Evolutionary conservation across 768 basidiomycete genomes (phyloP).

Genomic region (Lentinula sp.): DNA sequence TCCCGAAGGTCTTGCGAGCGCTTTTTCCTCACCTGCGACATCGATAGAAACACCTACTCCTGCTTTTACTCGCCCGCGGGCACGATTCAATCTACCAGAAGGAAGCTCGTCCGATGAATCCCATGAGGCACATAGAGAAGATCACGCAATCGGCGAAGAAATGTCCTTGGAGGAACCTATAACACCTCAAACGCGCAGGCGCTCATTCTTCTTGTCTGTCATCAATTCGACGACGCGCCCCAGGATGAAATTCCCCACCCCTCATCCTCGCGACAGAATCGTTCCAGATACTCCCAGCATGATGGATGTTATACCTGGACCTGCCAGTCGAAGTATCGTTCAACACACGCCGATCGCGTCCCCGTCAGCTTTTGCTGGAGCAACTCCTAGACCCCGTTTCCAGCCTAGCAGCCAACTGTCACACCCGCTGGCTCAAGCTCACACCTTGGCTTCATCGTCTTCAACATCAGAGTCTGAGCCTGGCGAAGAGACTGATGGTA

Average conservation of each 20-base stretch:
- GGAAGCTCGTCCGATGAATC: constrained; percentile 20
- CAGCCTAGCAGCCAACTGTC: constrained; percentile 38
- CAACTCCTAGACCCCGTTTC: constrained; percentile 56
- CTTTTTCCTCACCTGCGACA: constrained; percentile 48
- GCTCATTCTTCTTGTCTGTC: constrained; percentile 78
- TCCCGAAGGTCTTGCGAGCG: constrained; percentile 30
- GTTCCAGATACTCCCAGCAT: constrained; percentile 27
- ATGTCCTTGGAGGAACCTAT: constrained; percentile 37
- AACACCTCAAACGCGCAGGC: constrained; percentile 69
- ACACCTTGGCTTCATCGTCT: constrained; percentile 34
- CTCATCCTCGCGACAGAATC: constrained; percentile 42
- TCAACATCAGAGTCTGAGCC: constrained; percentile 30
- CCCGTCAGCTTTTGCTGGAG: constrained; percentile 53
- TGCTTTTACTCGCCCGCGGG: constrained; percentile 52
- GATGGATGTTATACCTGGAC: constrained; percentile 26
- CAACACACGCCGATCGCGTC: constrained; percentile 24
- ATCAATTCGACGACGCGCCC: constrained; percentile 81
- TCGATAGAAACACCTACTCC: constrained; percentile 65
- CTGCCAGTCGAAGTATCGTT: constrained; percentile 21
- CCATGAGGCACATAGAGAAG: constrained; percentile 13
- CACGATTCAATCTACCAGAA: constrained; percentile 53
- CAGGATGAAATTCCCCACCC: constrained; percentile 57
- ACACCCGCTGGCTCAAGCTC: constrained; percentile 66
- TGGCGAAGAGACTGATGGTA: constrained; percentile 10
- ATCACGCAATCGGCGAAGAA: constrained; percentile 19